Conservation (phyloP, 306 rosid species). For the Trichosanthes truncata region DNA sequence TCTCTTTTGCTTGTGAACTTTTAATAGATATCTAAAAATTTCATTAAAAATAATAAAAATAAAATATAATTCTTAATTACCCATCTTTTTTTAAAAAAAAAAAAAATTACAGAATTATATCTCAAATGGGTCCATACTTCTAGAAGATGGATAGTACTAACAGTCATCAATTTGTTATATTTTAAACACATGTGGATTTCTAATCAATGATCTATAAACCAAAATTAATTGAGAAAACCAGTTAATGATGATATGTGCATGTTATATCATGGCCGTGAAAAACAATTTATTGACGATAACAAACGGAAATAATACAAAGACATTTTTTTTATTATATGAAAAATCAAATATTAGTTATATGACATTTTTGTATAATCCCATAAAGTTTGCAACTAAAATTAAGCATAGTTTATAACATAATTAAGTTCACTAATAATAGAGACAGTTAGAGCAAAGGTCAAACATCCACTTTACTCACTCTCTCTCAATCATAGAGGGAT, state of each 20-base stretch:
- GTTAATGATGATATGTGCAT: not conserved
- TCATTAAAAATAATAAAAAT: not conserved
- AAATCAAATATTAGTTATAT: no score
- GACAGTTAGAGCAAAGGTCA: slow-evolving; percentile 8
- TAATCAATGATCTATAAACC: not conserved
- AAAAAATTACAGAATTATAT: not conserved
- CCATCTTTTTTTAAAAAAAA: not conserved
- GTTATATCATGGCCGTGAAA: not conserved
- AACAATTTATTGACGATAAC: not conserved
- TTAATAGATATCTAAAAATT: not conserved
- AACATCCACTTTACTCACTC: slow-evolving; percentile 5
- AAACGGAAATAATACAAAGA: not conserved
- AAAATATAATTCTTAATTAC: not conserved
- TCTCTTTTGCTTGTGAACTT: not conserved
- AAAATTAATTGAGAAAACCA: not conserved
- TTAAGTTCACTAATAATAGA: not conserved
- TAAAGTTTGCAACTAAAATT: not conserved
- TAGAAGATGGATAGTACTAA: not conserved
- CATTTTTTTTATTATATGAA: no score
- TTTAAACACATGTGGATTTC: not conserved
- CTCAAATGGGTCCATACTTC: not conserved
- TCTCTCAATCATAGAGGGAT: not conserved
- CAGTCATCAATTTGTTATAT: not conserved
- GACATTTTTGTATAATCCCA: not conserved
- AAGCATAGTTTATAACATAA: not conserved